Base-by-base conservation (phyloP, 163 green algal species). In the Prototheca stagnorum region DNA sequence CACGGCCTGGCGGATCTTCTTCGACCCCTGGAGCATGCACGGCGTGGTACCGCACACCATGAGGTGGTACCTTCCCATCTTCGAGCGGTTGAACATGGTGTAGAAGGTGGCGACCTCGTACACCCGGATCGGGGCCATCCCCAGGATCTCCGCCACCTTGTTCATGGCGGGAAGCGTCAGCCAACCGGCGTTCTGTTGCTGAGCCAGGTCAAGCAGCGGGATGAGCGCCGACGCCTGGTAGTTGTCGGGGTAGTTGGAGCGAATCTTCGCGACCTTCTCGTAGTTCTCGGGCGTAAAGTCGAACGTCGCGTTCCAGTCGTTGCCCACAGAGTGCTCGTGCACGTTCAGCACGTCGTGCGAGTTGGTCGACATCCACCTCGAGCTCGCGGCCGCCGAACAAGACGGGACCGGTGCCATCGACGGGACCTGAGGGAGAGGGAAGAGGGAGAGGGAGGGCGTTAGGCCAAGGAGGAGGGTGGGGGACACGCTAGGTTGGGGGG, bases 91-190 rank as follows among this genome's bases (percentile, higher is more conserved):
- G 77, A 96, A 99, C 90, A 99, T 99, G 51, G 86, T 92, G 77
- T 97, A 97, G 54, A 97, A 97, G n/a, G 89, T 97, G 20, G 88
- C 90, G 24, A 92, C 82, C 62, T 96, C 86, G 50, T 95, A 96
- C 34, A 96, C 86, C n/a, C 86, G 67, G 59, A 96, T 96, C 6
- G 74, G 65, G 4, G 81, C 52, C 73, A 95, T 83, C 8, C 78
- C 82, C 15, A 96, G 67, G 4, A 95, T 47, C 34, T 82, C 51
- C 7, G 80, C 81, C 19, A 88, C 78, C 16, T 71, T 73, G 75
- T 97, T 97, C 78, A 99, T 89, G 20, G 81, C 83, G 6, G 72
- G 62, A 3, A 99, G 69, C 28, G 67, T 76, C 5, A 98, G 75
- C 70, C 75, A 95, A 15, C 90, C 90, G 0, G 72, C 56, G 64